Percentiles rank a stretch among this genome's conserved stretches.
phyloP scores from a whole-genome alignment of 2,329 filamentous ascomycete genomes.

The Penicillium polonicum region DNA sequence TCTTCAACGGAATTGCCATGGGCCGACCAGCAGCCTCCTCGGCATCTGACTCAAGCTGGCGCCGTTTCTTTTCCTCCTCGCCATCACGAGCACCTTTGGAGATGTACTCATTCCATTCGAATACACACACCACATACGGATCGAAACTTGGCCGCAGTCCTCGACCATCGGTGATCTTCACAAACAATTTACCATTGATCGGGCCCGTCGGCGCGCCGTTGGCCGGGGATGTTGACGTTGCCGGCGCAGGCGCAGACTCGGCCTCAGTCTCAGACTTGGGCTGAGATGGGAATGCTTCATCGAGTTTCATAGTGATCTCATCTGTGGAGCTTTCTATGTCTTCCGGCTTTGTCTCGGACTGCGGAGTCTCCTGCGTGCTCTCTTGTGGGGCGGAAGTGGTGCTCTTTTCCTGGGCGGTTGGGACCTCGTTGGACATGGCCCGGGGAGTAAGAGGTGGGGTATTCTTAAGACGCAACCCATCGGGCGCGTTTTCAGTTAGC shows the following conservation, averaged over 20 bases:
- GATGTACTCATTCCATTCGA: slow-evolving; percentile 94
- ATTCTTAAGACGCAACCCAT: slow-evolving; percentile 70
- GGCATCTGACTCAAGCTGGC: slow-evolving; percentile 56
- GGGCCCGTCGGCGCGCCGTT: slow-evolving; percentile 64
- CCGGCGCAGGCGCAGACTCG: neutral
- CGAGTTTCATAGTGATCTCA: slow-evolving; percentile 38
- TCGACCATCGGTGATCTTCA: slow-evolving; percentile 83
- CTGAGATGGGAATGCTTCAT: slow-evolving; percentile 36
- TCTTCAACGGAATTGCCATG: slow-evolving; percentile 96
- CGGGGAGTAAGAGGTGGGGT: slow-evolving; percentile 87
- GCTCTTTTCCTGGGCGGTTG: slow-evolving; percentile 34
- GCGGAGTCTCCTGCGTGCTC: neutral
- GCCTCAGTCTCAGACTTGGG: neutral
- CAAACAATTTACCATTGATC: slow-evolving; percentile 81
- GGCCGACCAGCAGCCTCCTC: slow-evolving; percentile 74
- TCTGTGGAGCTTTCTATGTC: slow-evolving; percentile 33
- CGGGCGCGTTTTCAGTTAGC: slow-evolving; percentile 79
- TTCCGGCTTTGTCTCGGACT: slow-evolving; percentile 19
- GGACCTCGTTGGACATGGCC: slow-evolving; percentile 69
- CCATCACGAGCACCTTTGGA: slow-evolving; percentile 75
- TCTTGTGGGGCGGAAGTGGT: slow-evolving; percentile 22
- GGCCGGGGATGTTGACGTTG: slow-evolving; percentile 22
- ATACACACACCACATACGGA: slow-evolving; percentile 94
- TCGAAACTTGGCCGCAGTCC: slow-evolving; percentile 79
- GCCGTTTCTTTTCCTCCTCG: slow-evolving; percentile 61